A percentile compares a stretch with the other conserved stretches of the same genome.
Conservation (phyloP, 768 basidiomycete species). For the Termitomyces sp. region DNA sequence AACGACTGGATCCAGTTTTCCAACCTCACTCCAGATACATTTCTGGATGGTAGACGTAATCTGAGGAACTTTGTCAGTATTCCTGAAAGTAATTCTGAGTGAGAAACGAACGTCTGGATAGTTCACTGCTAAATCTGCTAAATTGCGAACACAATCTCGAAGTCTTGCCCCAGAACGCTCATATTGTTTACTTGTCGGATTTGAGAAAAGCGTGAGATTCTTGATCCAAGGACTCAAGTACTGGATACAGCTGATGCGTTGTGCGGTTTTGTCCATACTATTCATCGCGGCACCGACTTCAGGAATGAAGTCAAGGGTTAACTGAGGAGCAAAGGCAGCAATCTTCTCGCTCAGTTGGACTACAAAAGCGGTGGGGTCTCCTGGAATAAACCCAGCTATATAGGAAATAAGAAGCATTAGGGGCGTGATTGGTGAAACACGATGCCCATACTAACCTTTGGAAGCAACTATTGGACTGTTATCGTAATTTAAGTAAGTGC, state of each 20-base stretch:
- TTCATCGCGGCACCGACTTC: slow-evolving; percentile 72
- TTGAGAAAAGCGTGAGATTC: slow-evolving; percentile 68
- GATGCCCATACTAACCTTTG: slow-evolving; percentile 44
- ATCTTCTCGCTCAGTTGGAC: slow-evolving; percentile 65
- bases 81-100: neutral
- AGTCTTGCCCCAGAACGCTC: slow-evolving; percentile 71
- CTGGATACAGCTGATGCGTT: slow-evolving; percentile 69
- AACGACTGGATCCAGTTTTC: slow-evolving; percentile 59
- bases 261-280: slow-evolving; percentile 41
- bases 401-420: neutral
- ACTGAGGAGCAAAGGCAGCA: slow-evolving; percentile 67
- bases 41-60: slow-evolving; percentile 63
- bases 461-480: slow-evolving; percentile 65
- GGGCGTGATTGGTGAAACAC: neutral
- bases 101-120: slow-evolving; percentile 58
- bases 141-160: slow-evolving; percentile 74
- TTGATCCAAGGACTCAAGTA: slow-evolving; percentile 89
- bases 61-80: slow-evolving; percentile 28
- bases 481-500: slow-evolving; percentile 73
- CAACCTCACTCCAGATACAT: slow-evolving; percentile 74
- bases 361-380: slow-evolving; percentile 59
- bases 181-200: slow-evolving; percentile 61
- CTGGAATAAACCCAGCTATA: slow-evolving; percentile 66
- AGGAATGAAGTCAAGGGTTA: slow-evolving; percentile 86
- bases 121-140: slow-evolving; percentile 69